phyloP scores from a whole-genome alignment of 1,139 yeast genomes.

The Kluyveromyces marxianus region DNA sequence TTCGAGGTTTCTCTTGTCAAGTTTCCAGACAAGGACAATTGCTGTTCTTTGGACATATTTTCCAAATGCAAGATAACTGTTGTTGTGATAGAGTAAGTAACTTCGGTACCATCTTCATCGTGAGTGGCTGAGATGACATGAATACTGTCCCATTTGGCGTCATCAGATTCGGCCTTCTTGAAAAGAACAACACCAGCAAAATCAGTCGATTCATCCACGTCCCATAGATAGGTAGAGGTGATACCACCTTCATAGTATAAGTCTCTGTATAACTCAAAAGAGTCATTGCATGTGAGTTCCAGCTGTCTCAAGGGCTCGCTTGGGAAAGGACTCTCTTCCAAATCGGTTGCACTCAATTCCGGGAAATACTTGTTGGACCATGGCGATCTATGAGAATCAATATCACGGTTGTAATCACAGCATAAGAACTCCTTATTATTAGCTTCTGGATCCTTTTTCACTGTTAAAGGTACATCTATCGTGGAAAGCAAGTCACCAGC shows the following conservation, averaged over 20 bases:
- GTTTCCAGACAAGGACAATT: conserved; percentile 66
- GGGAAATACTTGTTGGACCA: conserved; percentile 83
- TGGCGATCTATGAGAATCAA: conserved; percentile 88
- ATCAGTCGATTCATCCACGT: conserved; percentile 41
- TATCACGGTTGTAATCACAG: conserved; percentile 93
- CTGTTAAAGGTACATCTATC: conserved; percentile 75
- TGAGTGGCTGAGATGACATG: conserved; percentile 80
- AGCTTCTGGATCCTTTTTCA: conserved; percentile 42
- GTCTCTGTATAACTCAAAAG: conserved; percentile 89
- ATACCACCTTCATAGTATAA: conserved; percentile 91
- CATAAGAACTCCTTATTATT: conserved; percentile 58
- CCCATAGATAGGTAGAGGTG: conserved; percentile 91
- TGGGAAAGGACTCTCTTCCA: conserved; percentile 65
- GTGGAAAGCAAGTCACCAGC: conserved; percentile 84
- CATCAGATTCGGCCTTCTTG: conserved; percentile 49
- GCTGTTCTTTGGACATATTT: conserved; percentile 21
- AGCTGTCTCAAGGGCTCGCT: conserved; percentile 58
- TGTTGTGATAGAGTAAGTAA: conserved; percentile 71
- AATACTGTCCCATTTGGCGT: conserved; percentile 82
- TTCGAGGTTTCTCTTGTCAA: conserved; percentile 73
- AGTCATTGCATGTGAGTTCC: conserved; percentile 78
- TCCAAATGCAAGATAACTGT: conserved; percentile 75
- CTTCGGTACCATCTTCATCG: conserved; percentile 36
- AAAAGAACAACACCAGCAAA: conserved; percentile 91
- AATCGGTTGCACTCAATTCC: conserved; percentile 43